Base-by-base conservation (phyloP, 257 asterid genomes). In the Leonotis leonurus region DNA sequence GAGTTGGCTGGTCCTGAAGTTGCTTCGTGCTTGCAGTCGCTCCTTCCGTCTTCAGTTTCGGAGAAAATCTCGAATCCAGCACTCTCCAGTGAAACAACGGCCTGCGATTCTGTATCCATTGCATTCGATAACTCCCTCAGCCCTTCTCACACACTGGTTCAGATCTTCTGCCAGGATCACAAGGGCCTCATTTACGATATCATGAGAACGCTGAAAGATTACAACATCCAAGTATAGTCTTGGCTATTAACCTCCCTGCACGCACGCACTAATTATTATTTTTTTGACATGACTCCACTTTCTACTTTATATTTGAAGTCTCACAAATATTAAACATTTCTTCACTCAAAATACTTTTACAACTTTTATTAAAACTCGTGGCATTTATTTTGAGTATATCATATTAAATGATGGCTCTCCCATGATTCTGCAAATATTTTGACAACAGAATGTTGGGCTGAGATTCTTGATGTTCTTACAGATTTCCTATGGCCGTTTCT, bases 171-270 rank as follows among this genome's bases (percentile, higher is more conserved):
- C 72, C 76, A 67, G 33, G 95, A 85, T 70, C 95, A 83, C 70
- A 87, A 87, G 57, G 90, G 95, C 56, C 85, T 87, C 54, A 59
- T 87, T 16, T 87, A 85, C 36, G 95, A 87, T 62, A 75, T 87
- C 58, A 83, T 87, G 95, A 74, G 94, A 79, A 75, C 84, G 1
- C 69, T 83, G 5, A 87, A 87, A 69, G 95, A 85, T 70, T 85
- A 75, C 66, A 78, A 85, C 72, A 78, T 80, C 64, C 88, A 87
- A 90, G 94, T 85, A 74, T 22, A 24, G 35, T 18, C 52, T 63
- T n/a, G n/a, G n/a, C n/a, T n/a, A n/a, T n/a, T n/a, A n/a, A n/a
- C n/a, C n/a, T n/a, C n/a, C n/a, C n/a, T n/a, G n/a, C n/a, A n/a
- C n/a, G n/a, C n/a, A n/a, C n/a, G n/a, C n/a, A n/a, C 1, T 69